These are phyloP conservation scores for Suillus discolor DNA, from an alignment of 768 basidiomycete genomes.

Conservation along the genomic window DNA sequence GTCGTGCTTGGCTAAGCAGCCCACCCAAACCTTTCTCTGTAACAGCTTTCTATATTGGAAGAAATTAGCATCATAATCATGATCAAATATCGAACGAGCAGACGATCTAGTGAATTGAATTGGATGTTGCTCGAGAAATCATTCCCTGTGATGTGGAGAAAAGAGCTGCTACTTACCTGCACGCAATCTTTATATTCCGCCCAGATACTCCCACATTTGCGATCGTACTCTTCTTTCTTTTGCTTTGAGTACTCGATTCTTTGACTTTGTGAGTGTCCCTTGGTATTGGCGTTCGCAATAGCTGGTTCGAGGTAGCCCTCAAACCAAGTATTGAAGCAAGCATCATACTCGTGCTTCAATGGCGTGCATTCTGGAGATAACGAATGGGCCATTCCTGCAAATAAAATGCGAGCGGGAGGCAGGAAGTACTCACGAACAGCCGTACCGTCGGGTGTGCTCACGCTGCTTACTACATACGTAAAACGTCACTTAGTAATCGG, in stretches of 20 bases:
- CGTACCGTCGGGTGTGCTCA: no score
- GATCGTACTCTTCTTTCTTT: constrained; percentile 88
- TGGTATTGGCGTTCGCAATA: constrained; percentile 41
- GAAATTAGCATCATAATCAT: neutral
- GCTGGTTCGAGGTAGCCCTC: constrained; percentile 93
- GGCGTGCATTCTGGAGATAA: constrained; percentile 86
- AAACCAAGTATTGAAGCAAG: constrained; percentile 98
- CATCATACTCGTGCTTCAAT: constrained; percentile 86
- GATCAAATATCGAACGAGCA: neutral
- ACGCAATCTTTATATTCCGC: constrained; percentile 78
- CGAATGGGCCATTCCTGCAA: constrained; percentile 67
- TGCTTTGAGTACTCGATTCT: constrained; percentile 65
- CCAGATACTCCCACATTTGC: constrained; percentile 85
- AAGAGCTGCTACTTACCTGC: constrained; percentile 54
- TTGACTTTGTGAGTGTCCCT: constrained; percentile 42
- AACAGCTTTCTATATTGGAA: constrained; percentile 63
- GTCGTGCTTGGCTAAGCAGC: constrained; percentile 76
- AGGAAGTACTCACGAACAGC: no score
- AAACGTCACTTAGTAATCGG: neutral
- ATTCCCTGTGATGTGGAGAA: neutral
- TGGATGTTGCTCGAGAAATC: neutral
- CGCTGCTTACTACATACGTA: no score
- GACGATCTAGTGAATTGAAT: neutral
- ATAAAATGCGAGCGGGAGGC: no score
- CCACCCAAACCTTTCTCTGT: constrained; percentile 76